Base-by-base conservation (phyloP, 2,329 filamentous ascomycete genomes). In the Diaporthe citriasiana region DNA sequence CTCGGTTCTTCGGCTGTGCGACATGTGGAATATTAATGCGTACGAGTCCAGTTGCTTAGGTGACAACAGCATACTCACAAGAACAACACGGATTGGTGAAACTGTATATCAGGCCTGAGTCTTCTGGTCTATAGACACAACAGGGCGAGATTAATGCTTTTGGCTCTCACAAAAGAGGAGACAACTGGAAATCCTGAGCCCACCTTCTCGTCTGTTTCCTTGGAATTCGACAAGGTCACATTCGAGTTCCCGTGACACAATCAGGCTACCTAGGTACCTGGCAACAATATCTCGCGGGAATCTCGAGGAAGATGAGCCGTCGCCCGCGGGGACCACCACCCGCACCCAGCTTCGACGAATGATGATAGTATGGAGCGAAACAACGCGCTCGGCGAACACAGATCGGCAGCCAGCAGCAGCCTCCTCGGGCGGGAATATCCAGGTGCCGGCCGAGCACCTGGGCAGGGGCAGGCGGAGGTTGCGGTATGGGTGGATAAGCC, bases 401-500 rank as follows among this genome's bases (percentile, higher is more conserved):
- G 45, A 50, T 25, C 22, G 7, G 45, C 45, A 25, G 45, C 19
- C 30, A 56, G 25, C 8, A 56, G n/a, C 17, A 12, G 3, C n/a
- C n/a, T 15, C 4, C 15, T 27, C n/a, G 17, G 38, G 25, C 12
- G 17, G 3, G 7, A 7, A 27, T 6, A 42, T 27, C 35, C 38
- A 30, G 2, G 7, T 60, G 57, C 57, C 57, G 25, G 57, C 8
- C 57, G 35, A 27, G 38, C n/a, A n/a, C n/a, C n/a, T n/a, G n/a
- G n/a, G n/a, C n/a, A 27, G n/a, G 35, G 19, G n/a, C 19, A 2
- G 12, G 17, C 35, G 15, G 38, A 42, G 35, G n/a, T 13, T 15
- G 15, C 17, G 56, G 57, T 63, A 40, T 63, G 59, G 59, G 40
- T 22, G n/a, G 15, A 45, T 22, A 63, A 63, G 59, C 40, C 25